phyloP scores from a whole-genome alignment of 768 basidiomycete genomes.

The Hericium rajendrae region DNA sequence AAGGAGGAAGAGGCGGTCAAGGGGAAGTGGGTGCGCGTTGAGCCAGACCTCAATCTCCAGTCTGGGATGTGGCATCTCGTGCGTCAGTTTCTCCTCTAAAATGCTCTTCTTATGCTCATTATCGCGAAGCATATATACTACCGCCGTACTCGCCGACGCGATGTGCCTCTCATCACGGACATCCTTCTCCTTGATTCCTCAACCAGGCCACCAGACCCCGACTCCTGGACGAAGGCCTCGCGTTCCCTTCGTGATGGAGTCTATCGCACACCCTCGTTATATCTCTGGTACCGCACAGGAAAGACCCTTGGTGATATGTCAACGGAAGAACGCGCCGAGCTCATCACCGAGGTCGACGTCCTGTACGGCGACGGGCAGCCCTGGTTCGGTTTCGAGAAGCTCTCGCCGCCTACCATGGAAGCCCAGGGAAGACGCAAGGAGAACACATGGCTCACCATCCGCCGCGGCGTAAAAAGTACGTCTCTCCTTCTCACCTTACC shows the following conservation, averaged over 20 bases:
- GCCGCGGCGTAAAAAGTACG: slow-evolving; percentile 69
- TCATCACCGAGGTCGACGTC: slow-evolving; percentile 90
- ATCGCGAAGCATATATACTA: slow-evolving; percentile 61
- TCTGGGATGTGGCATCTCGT: slow-evolving; percentile 53
- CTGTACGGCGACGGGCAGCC: slow-evolving; percentile 76
- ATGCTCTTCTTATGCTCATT: background rate
- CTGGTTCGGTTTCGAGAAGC: slow-evolving; percentile 79
- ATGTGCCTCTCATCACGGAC: slow-evolving; percentile 71
- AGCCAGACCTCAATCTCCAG: slow-evolving; percentile 68
- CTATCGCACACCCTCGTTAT: slow-evolving; percentile 43
- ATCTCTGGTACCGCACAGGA: slow-evolving; percentile 70
- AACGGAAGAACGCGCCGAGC: slow-evolving; percentile 40
- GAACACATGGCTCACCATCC: slow-evolving; percentile 55
- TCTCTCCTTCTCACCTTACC: slow-evolving; percentile 1
- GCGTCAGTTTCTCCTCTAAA: slow-evolving; percentile 19
- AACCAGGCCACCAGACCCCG: slow-evolving; percentile 33
- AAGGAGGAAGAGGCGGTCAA: slow-evolving; percentile 64
- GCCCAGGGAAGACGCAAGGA: slow-evolving; percentile 29
- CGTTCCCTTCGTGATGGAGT: slow-evolving; percentile 61
- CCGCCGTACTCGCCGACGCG: slow-evolving; percentile 73
- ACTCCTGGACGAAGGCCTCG: slow-evolving; percentile 55
- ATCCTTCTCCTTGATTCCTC: slow-evolving; percentile 54
- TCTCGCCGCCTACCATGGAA: slow-evolving; percentile 46
- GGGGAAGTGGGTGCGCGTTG: slow-evolving; percentile 87
- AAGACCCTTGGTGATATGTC: slow-evolving; percentile 56